Base-by-base conservation (phyloP, 2,329 filamentous ascomycete genomes). In the Penicillium digitatum region DNA sequence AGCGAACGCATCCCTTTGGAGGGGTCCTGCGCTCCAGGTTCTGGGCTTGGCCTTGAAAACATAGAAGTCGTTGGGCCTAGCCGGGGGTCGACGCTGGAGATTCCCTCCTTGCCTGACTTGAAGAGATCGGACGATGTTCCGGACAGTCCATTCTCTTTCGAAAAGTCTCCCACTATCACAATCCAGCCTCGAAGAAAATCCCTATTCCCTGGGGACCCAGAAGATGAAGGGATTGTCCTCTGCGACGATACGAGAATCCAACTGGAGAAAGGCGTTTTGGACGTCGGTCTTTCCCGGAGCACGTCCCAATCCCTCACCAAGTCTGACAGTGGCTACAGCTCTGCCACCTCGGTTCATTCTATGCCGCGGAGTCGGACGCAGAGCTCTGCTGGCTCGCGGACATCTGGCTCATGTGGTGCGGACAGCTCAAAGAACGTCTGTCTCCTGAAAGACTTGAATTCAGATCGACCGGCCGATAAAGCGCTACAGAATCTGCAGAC, bases 251-350 rank as follows among this genome's bases (percentile, higher is more conserved):
- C 29, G 18, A 47, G 35, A 47, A 40, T 29, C 38, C 58, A 51
- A 5, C 39, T 56, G 9, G 61, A 62, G 12, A 63, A 64, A 38
- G 42, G 31, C 38, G 47, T 55, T 24, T 34, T 48, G 20, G 58
- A 61, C 16, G 24, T 43, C 18, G 46, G 47, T 34, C 45, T 56
- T 29, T 55, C 59, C 27, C 62, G 56, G 40, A 66, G 60, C 32
- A 55, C 55, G 4, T 57, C 63, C 32, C 62, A 52, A 20, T 64
- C 68, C 5, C 61, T 69, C 34, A 66, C 59, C 50, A 73, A 73
- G 48, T 65, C 64, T 12, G 72, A 75, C 52, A 74, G 72, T 49
- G 72, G 72, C 20, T 74, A 75, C 52, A 74, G 71, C 52, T 74
- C 72, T 31, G 68, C 69, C 12, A 65, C 68, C 9, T 74, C 72